phyloP scores from a whole-genome alignment of 2,329 filamentous ascomycete species.

The Escovopsis sp. region DNA sequence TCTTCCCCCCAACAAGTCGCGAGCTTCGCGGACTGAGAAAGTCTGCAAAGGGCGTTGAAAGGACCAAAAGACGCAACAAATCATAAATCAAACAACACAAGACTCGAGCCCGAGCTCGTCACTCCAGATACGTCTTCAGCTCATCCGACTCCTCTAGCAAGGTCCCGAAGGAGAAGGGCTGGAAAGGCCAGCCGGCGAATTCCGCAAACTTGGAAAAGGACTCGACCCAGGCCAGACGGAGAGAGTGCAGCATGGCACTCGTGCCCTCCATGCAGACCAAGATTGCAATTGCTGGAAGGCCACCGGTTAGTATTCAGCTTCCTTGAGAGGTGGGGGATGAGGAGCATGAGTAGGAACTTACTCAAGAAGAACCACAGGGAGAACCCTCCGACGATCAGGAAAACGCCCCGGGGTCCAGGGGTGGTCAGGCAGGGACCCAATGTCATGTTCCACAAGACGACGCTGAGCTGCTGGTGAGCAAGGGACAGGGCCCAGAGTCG shows the following conservation, averaged over 20 bases:
- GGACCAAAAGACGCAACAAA: background rate
- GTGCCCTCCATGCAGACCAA: constrained; percentile 93
- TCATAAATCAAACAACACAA: background rate
- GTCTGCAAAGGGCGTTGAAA: too few species aligned
- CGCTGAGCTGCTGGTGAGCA: constrained; percentile 92
- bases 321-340: background rate
- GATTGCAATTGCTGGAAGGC: constrained; percentile 34
- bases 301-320: constrained; percentile 10
- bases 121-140: constrained; percentile 39
- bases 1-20: too few species aligned
- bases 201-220: constrained; percentile 97
- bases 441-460: constrained; percentile 95
- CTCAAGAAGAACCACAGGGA: constrained; percentile 80
- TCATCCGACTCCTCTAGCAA: constrained; percentile 70
- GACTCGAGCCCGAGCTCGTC: constrained; percentile 6
- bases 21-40: too few species aligned
- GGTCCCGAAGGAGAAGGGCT: constrained; percentile 75
- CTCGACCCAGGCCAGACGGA: constrained; percentile 91
- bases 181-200: constrained; percentile 74
- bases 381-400: constrained; percentile 72
- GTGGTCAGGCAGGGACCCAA: constrained; percentile 59
- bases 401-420: constrained; percentile 51
- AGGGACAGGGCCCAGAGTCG: constrained; percentile 96
- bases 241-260: constrained; percentile 84
- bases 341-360: constrained; percentile 14